These are phyloP conservation scores for Viola odorata DNA, from an alignment of 345 rosid genomes.

Conservation along the genomic window DNA sequence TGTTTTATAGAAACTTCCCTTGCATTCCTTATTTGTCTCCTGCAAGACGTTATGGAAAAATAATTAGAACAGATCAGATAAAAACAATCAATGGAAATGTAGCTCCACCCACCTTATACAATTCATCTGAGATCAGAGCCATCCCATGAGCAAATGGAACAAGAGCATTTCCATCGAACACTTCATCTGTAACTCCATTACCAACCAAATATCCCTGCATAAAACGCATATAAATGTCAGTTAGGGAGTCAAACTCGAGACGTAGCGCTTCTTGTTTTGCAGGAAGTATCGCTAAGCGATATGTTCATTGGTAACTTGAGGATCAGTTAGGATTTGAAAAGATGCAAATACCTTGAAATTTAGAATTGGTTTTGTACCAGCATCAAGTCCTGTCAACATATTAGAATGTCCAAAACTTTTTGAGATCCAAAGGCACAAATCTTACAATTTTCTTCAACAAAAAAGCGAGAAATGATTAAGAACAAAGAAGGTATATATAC, in stretches of 20 bases:
- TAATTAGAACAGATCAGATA: too few species aligned
- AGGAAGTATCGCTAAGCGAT: too few species aligned
- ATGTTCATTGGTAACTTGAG: too few species aligned
- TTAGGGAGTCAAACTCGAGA: too few species aligned
- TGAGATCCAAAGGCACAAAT: too few species aligned
- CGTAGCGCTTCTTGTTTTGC: too few species aligned
- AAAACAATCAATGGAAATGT: constrained; percentile 6
- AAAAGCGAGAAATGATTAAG: too few species aligned
- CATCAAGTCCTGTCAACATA: constrained; percentile 49
- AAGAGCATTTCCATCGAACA: constrained; percentile 76
- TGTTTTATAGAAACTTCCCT: constrained; percentile 43
- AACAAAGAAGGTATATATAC: constrained; percentile 27
- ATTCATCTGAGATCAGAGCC: constrained; percentile 74
- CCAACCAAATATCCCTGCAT: constrained; percentile 88
- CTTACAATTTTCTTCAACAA: too few species aligned
- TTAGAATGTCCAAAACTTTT: constrained; percentile 6
- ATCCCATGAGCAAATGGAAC: constrained; percentile 90
- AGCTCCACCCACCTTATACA: constrained; percentile 51
- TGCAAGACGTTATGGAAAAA: constrained; percentile 27
- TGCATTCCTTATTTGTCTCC: constrained; percentile 55
- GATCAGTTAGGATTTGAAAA: too few species aligned
- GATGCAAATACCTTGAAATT: constrained; percentile 67
- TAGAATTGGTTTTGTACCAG: constrained; percentile 48
- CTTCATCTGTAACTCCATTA: constrained; percentile 75
- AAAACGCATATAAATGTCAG: too few species aligned